These are phyloP conservation scores for Mallotus repandus DNA, from an alignment of 441 rosid species.

Conservation along the genomic window DNA sequence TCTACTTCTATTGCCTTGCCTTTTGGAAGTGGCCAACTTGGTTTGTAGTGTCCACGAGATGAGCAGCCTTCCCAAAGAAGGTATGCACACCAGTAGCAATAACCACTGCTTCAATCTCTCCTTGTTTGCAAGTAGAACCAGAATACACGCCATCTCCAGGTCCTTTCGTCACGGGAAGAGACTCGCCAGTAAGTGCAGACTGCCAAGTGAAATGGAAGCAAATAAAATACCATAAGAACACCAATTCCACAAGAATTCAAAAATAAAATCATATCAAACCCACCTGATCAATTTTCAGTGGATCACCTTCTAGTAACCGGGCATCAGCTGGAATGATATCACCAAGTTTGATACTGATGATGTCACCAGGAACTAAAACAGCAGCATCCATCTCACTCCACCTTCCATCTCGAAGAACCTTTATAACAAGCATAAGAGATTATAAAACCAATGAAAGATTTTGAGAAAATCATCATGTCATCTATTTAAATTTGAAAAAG, in stretches of 20 bases:
- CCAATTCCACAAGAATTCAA: slow-evolving; percentile 14
- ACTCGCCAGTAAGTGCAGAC: slow-evolving; percentile 97
- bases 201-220: slow-evolving; percentile 28
- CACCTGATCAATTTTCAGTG: slow-evolving; percentile 92
- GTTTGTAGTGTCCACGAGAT: slow-evolving; percentile 91
- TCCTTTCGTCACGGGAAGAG: slow-evolving; percentile 94
- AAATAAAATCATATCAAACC: slow-evolving; percentile 10
- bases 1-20: slow-evolving; percentile 38
- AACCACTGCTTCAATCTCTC: slow-evolving; percentile 92
- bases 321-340: slow-evolving; percentile 97
- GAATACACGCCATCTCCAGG: slow-evolving; percentile 96
- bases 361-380: slow-evolving; percentile 83
- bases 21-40: slow-evolving; percentile 98
- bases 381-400: slow-evolving; percentile 93
- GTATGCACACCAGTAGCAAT: slow-evolving; percentile 97
- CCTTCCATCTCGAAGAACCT: slow-evolving; percentile 94
- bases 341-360: slow-evolving; percentile 83
- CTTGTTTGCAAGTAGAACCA: slow-evolving; percentile 96
- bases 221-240: slow-evolving; percentile 3
- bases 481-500: not conserved
- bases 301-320: slow-evolving; percentile 87
- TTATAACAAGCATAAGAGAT: slow-evolving; percentile 25
- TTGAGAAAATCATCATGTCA: not conserved
- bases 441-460: slow-evolving; percentile 10
- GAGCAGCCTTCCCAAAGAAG: slow-evolving; percentile 96